Base-by-base conservation (phyloP, 2,329 filamentous ascomycete species). In the Cladosporium sp. region DNA sequence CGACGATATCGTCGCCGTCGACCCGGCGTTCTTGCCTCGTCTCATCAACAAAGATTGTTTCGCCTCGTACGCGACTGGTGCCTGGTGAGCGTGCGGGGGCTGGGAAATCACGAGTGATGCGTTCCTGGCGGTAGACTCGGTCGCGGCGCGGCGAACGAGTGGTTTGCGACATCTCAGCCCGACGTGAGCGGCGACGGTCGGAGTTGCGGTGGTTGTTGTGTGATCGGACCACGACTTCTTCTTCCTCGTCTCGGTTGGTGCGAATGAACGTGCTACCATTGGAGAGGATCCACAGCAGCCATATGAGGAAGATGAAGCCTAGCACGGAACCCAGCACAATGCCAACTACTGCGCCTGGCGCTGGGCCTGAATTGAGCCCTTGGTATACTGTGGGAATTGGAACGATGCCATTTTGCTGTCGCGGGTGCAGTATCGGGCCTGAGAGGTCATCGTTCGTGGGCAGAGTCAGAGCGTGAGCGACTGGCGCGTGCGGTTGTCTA, bases 321-420 rank as follows among this genome's bases (percentile, higher is more conserved):
- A 72, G 75, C 20, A 83, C 77, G 57, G 75, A 77, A 60, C 81
- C 81, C 24, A 83, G 73, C 5, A 82, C 80, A 58, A 87, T 86
- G 56, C 84, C 85, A 9, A 78, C 83, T 1, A 87, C 79, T 37
- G 79, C 78, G 55, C 82, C 84, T 0, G 84, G 79, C 0, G 76
- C 47, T 0, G 83, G 83, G 5, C 82, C 79, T 24, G 73, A 65
- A 67, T 80, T 71, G 34, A 83, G 73, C 53, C 76, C 75, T 45
- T 78, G 76, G 71, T 88, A 88, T 63, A 83, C 83, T 24, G 82
- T 79, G 1, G 85, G 84, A 64, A 88, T 85, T 60, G 83, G 77
- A 58, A 71, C 45, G 25, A 64, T 60, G 53, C 55, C 60, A 59
- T 40, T 56, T 45, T 61, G 58, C 53, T 66, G 63, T 34, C 61